A percentile compares a stretch with the other conserved stretches of the same genome.
Conservation (phyloP, 2,329 filamentous ascomycete genomes). For the Sclerotinia nivalis region DNA sequence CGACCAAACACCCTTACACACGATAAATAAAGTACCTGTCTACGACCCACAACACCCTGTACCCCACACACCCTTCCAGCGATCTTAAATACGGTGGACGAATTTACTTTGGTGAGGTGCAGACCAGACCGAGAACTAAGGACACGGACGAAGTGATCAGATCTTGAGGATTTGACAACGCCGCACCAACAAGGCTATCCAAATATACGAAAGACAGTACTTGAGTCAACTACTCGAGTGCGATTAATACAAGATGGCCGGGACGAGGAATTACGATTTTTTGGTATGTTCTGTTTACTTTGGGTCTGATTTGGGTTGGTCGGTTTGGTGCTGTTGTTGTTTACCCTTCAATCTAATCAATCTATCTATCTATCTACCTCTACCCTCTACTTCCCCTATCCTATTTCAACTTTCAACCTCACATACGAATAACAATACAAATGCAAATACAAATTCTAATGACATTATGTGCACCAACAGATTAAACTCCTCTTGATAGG, state of each 20-base stretch:
- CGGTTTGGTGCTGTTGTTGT: background rate
- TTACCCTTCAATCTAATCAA: background rate
- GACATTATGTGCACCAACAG: constrained; percentile 30
- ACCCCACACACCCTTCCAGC: constrained; percentile 20
- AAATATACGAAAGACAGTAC: constrained; percentile 15
- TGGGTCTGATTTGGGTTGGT: background rate
- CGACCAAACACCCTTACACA: constrained; percentile 2
- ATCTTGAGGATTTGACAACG: constrained; percentile 20
- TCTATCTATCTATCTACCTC: constrained; percentile 4
- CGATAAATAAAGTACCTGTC: constrained; percentile 10
- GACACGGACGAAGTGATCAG: constrained; percentile 19
- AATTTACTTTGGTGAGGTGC: constrained; percentile 5
- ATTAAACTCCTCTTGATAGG: constrained; percentile 99
- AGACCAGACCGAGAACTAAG: constrained; percentile 16
- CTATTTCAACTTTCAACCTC: background rate
- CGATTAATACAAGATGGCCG: constrained; percentile 67
- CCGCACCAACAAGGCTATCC: constrained; percentile 19
- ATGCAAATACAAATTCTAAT: background rate
- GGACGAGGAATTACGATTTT: constrained; percentile 98
- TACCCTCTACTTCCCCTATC: constrained; percentile 15
- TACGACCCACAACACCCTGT: constrained; percentile 10
- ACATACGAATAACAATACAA: background rate
- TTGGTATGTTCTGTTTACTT: constrained; percentile 59
- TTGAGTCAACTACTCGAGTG: constrained; percentile 25
- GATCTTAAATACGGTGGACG: constrained; percentile 17